phyloP scores from a whole-genome alignment of 805 yeast species.

The Starmerella bombicola region DNA sequence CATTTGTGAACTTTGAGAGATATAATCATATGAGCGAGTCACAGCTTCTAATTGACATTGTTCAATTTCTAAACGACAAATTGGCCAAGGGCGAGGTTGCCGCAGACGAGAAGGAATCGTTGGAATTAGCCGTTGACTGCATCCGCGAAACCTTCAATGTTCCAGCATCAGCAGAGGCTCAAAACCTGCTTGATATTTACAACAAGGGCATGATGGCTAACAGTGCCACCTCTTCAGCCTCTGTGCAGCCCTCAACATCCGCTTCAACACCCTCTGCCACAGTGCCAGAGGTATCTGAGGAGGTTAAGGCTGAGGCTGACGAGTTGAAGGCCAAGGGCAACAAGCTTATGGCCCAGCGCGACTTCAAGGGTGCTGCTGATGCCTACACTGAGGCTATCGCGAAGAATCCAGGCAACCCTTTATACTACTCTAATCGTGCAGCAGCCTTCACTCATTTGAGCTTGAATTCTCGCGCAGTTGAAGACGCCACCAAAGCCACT shows the following conservation, averaged over 20 bases:
- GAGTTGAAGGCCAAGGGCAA: constrained; percentile 76
- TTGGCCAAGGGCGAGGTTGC: constrained; percentile 50
- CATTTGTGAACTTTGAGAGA: no score
- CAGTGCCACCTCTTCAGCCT: constrained; percentile 6
- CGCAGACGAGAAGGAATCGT: constrained; percentile 73
- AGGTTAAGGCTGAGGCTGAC: constrained; percentile 66
- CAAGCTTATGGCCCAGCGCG: constrained; percentile 67
- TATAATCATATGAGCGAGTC: constrained; percentile 25
- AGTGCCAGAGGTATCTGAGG: constrained; percentile 24
- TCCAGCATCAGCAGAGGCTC: constrained; percentile 31
- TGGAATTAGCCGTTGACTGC: constrained; percentile 90
- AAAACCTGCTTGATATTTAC: constrained; percentile 18
- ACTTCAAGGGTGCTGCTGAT: constrained; percentile 57
- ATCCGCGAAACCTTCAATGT: constrained; percentile 75
- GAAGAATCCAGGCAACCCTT: constrained; percentile 58
- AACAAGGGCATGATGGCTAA: constrained; percentile 5
- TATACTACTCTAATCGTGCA: constrained; percentile 86
- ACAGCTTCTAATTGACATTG: constrained; percentile 51
- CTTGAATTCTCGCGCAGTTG: constrained; percentile 63
- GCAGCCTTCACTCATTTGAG: constrained; percentile 81
- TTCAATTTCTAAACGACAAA: constrained; percentile 52
- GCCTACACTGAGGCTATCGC: constrained; percentile 73
- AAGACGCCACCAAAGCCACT: constrained; percentile 75
- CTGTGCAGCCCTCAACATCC: constrained; percentile 14
- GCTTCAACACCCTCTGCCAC: background rate